Conservation (phyloP, 2,329 filamentous ascomycete species). For the Phoma herbarum region DNA sequence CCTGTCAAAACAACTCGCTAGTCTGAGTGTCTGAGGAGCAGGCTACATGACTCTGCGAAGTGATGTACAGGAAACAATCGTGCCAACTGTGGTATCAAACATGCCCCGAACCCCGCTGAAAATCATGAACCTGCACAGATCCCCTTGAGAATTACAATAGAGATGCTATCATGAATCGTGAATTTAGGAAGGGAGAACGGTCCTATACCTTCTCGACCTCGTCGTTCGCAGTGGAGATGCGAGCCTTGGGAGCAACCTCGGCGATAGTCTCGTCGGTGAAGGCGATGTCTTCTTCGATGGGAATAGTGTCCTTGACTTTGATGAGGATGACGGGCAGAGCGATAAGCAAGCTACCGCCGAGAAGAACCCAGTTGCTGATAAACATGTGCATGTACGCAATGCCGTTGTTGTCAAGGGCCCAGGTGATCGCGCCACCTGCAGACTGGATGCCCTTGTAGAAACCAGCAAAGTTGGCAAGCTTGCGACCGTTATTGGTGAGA, state of each 20-base stretch:
- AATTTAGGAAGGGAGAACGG: not conserved
- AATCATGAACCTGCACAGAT: constrained; percentile 17
- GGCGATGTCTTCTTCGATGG: constrained; percentile 80
- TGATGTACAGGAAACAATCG: constrained; percentile 32
- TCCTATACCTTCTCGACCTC: constrained; percentile 43
- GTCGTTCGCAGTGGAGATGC: constrained; percentile 24
- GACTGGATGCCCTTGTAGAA: constrained; percentile 93
- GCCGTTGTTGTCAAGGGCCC: constrained; percentile 69
- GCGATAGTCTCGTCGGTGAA: constrained; percentile 84
- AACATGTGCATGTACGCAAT: constrained; percentile 77
- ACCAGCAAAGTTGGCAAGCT: constrained; percentile 88
- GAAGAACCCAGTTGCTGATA: constrained; percentile 77
- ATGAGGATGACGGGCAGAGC: constrained; percentile 81
- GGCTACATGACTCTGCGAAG: constrained; percentile 33
- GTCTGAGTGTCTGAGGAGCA: constrained; percentile 24
- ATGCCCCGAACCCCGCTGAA: constrained; percentile 9
- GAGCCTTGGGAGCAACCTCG: constrained; percentile 64
- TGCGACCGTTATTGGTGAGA: constrained; percentile 89
- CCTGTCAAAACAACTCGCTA: constrained; percentile 25
- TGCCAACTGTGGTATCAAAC: constrained; percentile 33
- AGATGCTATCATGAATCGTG: constrained; percentile 19
- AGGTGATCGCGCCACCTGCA: constrained; percentile 81
- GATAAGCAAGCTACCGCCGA: constrained; percentile 76
- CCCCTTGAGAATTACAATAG: constrained; percentile 22
- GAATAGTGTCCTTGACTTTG: constrained; percentile 83